Base-by-base conservation (phyloP, 2,329 filamentous ascomycete species). In the Orbilia brochopaga region DNA sequence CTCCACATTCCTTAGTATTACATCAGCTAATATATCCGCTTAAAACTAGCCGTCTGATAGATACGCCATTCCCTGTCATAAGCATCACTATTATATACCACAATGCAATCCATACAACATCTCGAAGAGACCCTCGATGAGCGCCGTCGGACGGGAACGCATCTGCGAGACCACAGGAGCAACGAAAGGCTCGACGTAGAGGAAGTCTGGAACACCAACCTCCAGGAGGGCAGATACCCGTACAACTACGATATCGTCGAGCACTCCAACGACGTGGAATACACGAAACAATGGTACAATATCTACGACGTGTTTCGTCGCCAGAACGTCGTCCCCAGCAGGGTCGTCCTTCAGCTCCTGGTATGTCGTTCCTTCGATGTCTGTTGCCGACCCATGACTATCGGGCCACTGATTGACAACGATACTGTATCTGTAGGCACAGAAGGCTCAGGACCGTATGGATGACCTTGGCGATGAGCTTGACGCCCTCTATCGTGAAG, bases 41-140 rank as follows among this genome's bases (percentile, higher is more conserved):
- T n/a, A n/a, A n/a, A n/a, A n/a, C n/a, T n/a, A n/a, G n/a, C n/a
- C n/a, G n/a, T n/a, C n/a, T n/a, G n/a, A n/a, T n/a, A n/a, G n/a
- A n/a, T n/a, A n/a, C n/a, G n/a, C 24, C 7, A 32, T n/a, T 46
- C 15, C 3, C 5, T 13, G 19, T n/a, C 15, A 13, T 3, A 1
- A 10, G 19, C 4, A 13, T 13, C 8, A 1, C 21, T 24, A 57
- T 17, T 15, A 24, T 17, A 6, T 21, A 15, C 13, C 7, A 52
- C 21, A 10, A 67, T 70, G 66, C 51, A 72, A 13, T 72, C 67
- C n/a, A 40, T 72, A 4, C 4, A 6, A 1, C 54, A 72, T 0
- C 55, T 72, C 10, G 44, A 72, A 19, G 50, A 57, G 15, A 53
- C 24, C 2, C 58, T 72, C 15, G 48, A 48, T 5, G 10, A 3